phyloP scores from a whole-genome alignment of 352 stramenopile species.

The Phytophthora cactorum region DNA sequence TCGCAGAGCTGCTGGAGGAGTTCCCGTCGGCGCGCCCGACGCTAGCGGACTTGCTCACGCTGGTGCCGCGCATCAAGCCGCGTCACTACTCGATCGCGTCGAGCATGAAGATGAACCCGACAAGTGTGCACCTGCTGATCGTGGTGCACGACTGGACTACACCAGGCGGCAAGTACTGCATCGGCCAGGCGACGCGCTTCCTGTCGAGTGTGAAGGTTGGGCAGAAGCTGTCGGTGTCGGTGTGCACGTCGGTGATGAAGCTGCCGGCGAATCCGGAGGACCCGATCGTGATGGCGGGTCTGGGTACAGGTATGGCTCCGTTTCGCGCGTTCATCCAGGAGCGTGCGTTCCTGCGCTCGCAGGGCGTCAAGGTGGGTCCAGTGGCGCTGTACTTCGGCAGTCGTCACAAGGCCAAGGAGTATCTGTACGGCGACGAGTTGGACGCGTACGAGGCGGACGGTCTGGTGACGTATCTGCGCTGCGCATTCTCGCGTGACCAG shows the following conservation, averaged over 20 bases:
- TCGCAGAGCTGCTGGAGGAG: slow-evolving; percentile 75
- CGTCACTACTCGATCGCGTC: slow-evolving; percentile 94
- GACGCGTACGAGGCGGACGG: slow-evolving; percentile 85
- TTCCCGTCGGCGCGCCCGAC: slow-evolving; percentile 75
- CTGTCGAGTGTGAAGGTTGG: slow-evolving; percentile 53
- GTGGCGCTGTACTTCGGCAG: slow-evolving; percentile 96
- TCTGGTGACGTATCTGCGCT: slow-evolving; percentile 83
- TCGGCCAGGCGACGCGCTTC: slow-evolving; percentile 73
- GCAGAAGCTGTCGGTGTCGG: slow-evolving; percentile 67
- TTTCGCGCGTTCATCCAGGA: slow-evolving; percentile 93
- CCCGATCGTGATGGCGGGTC: slow-evolving; percentile 87
- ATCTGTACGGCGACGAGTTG: slow-evolving; percentile 95
- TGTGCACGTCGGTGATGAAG: slow-evolving; percentile 84
- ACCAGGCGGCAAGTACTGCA: slow-evolving; percentile 66
- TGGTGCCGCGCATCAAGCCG: slow-evolving; percentile 86
- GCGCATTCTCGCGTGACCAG: slow-evolving; percentile 90
- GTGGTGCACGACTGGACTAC: slow-evolving; percentile 90
- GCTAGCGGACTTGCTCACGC: slow-evolving; percentile 63
- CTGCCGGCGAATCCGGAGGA: slow-evolving; percentile 67
- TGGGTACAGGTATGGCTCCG: slow-evolving; percentile 90
- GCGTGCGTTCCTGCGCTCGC: slow-evolving; percentile 72
- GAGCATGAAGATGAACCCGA: slow-evolving; percentile 87
- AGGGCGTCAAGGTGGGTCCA: slow-evolving; percentile 72
- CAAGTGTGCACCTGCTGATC: slow-evolving; percentile 84
- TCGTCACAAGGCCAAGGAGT: slow-evolving; percentile 93